These are phyloP conservation scores for Aureobasidium sp. DNA, from an alignment of 2,329 filamentous ascomycete species.

Conservation along the genomic window DNA sequence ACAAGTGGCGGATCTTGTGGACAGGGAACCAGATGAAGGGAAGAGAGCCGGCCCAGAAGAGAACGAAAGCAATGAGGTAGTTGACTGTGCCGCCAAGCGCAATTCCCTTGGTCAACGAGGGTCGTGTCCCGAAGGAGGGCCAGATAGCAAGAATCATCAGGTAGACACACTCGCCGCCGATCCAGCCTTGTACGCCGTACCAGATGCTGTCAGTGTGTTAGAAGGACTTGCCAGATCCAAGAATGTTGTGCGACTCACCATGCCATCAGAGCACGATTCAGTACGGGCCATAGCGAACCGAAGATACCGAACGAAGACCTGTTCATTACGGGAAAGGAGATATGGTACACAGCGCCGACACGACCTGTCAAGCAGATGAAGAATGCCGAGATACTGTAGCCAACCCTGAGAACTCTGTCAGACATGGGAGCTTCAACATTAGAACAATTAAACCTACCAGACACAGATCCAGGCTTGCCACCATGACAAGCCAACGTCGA, in stretches of 20 bases:
- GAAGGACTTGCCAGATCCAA: background rate
- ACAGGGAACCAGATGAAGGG: slow-evolving; percentile 87
- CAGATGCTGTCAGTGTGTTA: slow-evolving; percentile 46
- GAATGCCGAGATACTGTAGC: slow-evolving; percentile 67
- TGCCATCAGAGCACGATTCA: slow-evolving; percentile 82
- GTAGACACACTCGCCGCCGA: slow-evolving; percentile 70
- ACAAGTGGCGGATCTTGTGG: slow-evolving; percentile 79
- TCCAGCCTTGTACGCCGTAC: slow-evolving; percentile 82
- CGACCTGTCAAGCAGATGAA: slow-evolving; percentile 75
- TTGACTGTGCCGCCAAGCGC: slow-evolving; percentile 17
- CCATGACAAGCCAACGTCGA: slow-evolving; percentile 59
- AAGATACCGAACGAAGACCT: slow-evolving; percentile 80
- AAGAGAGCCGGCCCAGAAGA: slow-evolving; percentile 76
- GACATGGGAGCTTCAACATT: background rate
- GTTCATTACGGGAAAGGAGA: slow-evolving; percentile 76
- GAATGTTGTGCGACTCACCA: slow-evolving; percentile 35
- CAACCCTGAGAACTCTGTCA: slow-evolving; percentile 42
- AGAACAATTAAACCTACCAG: slow-evolving; percentile 19
- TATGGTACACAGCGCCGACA: slow-evolving; percentile 81
- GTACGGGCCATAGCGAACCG: slow-evolving; percentile 81
- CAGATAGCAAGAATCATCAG: slow-evolving; percentile 86
- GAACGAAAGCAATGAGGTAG: slow-evolving; percentile 71
- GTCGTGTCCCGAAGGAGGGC: slow-evolving; percentile 36
- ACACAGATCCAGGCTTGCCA: slow-evolving; percentile 41
- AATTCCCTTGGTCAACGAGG: slow-evolving; percentile 12